These are phyloP conservation scores for Penicillium antarcticum DNA, from an alignment of 495 filamentous ascomycete genomes.

Conservation along the genomic window DNA sequence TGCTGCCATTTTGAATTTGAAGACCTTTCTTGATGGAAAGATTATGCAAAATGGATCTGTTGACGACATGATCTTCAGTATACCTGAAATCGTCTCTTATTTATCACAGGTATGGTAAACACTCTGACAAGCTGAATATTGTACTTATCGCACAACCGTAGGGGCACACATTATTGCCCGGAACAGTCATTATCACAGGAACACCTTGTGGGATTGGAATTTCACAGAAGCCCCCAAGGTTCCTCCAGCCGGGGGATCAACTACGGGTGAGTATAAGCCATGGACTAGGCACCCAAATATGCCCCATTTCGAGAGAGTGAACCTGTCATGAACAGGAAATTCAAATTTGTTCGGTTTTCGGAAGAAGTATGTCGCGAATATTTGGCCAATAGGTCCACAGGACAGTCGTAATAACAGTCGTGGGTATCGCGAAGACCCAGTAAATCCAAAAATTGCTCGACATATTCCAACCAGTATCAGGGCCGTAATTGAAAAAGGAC, in stretches of 20 bases:
- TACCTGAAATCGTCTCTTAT: slow-evolving; percentile 63
- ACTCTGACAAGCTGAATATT: background rate
- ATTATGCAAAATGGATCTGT: slow-evolving; percentile 52
- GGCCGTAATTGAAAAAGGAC: slow-evolving; percentile 24
- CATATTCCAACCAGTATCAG: slow-evolving; percentile 16
- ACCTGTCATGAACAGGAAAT: background rate
- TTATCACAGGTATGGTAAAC: slow-evolving; percentile 49
- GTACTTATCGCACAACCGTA: background rate
- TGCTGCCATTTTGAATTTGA: slow-evolving; percentile 43
- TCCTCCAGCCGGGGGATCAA: slow-evolving; percentile 11
- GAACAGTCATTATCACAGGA: slow-evolving; percentile 15
- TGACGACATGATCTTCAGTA: slow-evolving; percentile 67
- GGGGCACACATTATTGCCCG: slow-evolving; percentile 9
- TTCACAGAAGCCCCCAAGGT: slow-evolving; percentile 9
- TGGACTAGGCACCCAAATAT: slow-evolving; percentile 9
- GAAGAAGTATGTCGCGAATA: background rate
- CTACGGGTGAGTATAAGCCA: slow-evolving; percentile 8
- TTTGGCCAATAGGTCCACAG: slow-evolving; percentile 4
- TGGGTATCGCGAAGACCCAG: slow-evolving; percentile 25
- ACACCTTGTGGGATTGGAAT: slow-evolving; percentile 17
- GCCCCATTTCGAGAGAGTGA: slow-evolving; percentile 3
- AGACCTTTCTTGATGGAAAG: slow-evolving; percentile 61
- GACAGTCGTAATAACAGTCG: slow-evolving; percentile 11
- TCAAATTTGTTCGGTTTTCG: background rate
- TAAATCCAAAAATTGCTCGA: slow-evolving; percentile 31